phyloP scores from a whole-genome alignment of 352 stramenopile species.

The Elongisporangium anandrum region DNA sequence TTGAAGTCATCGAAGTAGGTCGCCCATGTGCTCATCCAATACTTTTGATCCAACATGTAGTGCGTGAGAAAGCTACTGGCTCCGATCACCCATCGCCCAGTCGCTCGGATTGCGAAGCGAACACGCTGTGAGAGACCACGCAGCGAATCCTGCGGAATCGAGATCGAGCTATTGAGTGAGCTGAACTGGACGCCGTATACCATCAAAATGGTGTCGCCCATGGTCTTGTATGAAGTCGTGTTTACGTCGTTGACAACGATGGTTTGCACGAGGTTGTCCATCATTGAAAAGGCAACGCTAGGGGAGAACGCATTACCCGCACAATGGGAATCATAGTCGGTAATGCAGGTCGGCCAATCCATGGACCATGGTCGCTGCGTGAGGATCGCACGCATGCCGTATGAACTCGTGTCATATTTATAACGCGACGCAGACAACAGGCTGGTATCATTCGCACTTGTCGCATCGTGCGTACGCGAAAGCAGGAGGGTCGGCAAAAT shows the following conservation, averaged over 20 bases:
- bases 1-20: slow-evolving; percentile 40
- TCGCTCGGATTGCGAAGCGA: slow-evolving; percentile 39
- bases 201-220: slow-evolving; percentile 32
- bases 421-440: slow-evolving; percentile 19
- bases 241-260: slow-evolving; percentile 30
- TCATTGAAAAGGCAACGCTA: slow-evolving; percentile 30
- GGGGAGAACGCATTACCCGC: slow-evolving; percentile 11
- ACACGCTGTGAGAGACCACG: slow-evolving; percentile 40
- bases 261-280: slow-evolving; percentile 32
- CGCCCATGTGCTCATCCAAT: slow-evolving; percentile 51
- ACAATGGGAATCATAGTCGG: slow-evolving; percentile 27
- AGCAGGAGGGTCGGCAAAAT: slow-evolving; percentile 22
- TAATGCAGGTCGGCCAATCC: slow-evolving; percentile 19
- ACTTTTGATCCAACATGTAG: slow-evolving; percentile 51
- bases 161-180: slow-evolving; percentile 11
- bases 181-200: slow-evolving; percentile 9
- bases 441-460: slow-evolving; percentile 5
- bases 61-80: slow-evolving; percentile 46
- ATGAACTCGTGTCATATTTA: slow-evolving; percentile 44
- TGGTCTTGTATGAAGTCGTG: slow-evolving; percentile 51
- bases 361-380: slow-evolving; percentile 14
- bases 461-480: slow-evolving; percentile 10
- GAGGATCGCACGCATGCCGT: slow-evolving; percentile 36
- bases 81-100: slow-evolving; percentile 43
- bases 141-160: slow-evolving; percentile 35